Base-by-base conservation (phyloP, 2,329 filamentous ascomycete species). In the Pleoardoris graminearum region DNA sequence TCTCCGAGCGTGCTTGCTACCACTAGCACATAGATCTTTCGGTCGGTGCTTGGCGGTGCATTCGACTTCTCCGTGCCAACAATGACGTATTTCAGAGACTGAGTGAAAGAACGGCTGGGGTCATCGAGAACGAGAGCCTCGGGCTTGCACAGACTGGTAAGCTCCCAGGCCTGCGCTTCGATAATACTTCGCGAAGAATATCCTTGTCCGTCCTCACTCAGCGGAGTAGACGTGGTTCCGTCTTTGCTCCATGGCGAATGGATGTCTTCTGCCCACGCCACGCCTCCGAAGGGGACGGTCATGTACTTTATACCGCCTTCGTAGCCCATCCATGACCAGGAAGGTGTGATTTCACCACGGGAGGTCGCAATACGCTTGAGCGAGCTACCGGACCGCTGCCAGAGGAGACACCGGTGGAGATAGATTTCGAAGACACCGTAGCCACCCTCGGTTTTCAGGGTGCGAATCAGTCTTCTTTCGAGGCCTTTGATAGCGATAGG, bases 401-500 rank as follows among this genome's bases (percentile, higher is more conserved):
- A 72, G 0, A 72, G 52, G 1, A 72, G 52, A 36, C 63, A 65
- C 2, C 65, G 55, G 8, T 48, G 55, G 0, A 69, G 39, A 17
- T 55, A 49, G 1, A 57, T 54, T 19, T 69, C 59, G 29, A 75
- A 69, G 11, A 74, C 39, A 0, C 73, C 72, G 27, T 58, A 69
- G 0, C 59, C 65, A 7, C 66, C 72, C 1, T 35, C 38, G 0
- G 62, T 58, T 0, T 55, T 32, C 2, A 73, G 52, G 4, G 56
- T 53, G 0, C 22, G 21, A 1, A 64, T 45, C 3, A 73, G 54
- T 1, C 70, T 59, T 6, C 59, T 65, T 29, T 72, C 63, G 0
- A 75, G 58, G 0, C 68, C 72, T 0, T 51, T 49, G 4, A 74
- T 66, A 0, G 68, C 71, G 3, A 68, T 37, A 2, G 69, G 63